Evolutionary conservation across 1,139 yeast species (phyloP), one percentile per base, ranked within the genome.

Genomic region (Candida sp.): DNA sequence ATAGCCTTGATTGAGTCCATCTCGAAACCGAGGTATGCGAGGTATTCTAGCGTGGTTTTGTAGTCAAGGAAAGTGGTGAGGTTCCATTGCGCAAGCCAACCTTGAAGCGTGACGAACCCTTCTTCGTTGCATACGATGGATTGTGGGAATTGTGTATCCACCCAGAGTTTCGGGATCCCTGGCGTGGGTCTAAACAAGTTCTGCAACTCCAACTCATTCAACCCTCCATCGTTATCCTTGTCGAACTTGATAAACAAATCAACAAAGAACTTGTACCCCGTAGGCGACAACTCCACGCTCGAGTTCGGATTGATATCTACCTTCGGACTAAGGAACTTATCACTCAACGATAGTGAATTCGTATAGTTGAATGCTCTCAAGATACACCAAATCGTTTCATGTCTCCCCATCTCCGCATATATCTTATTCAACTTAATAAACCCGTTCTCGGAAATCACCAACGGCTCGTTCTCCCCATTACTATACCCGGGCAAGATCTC

Each of bases 81-180:
- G 59, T 94, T 88, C 99, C 99, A 94, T 62, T 94, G 98, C 0
- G 99, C 98, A 42, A 94, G 71, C 99, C 99, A 94, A 2, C 99
- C 99, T 70, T 94, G 98, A 32, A 94, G 70, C 0, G 98, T 90
- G 3, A 94, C 94, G 63, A 86, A 83, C 0, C 97, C 98, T 55
- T 85, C 86, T 57, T 91, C 97, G 64, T 92, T 93, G 51, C 96
- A 83, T 2, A 93, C 97, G 5, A 96, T 89, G 1, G 96, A 84
- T 26, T 81, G 75, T 0, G 99, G 99, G 62, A 94, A 94, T 58
- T 86, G 87, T 1, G 90, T 82, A 32, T 90, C 94, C 44, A 79
- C 77, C 99, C 99, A 94, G 7, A 89, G 73, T 53, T 78, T 78
- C 0, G 99, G 99, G 3, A 92, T 79, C 0, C 98, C 98, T 0